Evolutionary conservation across 2,329 filamentous ascomycete genomes (phyloP).

Genomic region (Juglanconis sp.): DNA sequence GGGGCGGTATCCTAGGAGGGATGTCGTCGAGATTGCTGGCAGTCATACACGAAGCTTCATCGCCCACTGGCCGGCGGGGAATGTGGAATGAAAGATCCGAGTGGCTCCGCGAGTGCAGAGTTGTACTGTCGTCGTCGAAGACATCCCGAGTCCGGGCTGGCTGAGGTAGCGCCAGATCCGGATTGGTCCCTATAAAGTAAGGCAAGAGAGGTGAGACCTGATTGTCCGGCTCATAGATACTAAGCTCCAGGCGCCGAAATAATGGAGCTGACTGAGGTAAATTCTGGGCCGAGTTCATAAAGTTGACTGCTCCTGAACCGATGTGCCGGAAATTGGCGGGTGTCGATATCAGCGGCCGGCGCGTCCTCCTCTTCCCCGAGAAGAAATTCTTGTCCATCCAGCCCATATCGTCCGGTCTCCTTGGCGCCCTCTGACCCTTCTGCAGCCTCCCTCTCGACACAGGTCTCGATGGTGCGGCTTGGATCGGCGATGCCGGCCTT

Average conservation of each 20-base stretch:
- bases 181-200: constrained; percentile 41
- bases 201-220: constrained; percentile 55
- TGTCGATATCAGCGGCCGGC: constrained; percentile 54
- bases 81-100: constrained; percentile 56
- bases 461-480: constrained; percentile 24
- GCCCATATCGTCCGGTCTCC: constrained; percentile 5
- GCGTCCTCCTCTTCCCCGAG: constrained; percentile 28
- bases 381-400: constrained; percentile 17
- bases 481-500: constrained; percentile 32
- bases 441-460: constrained; percentile 13
- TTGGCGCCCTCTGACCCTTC: constrained; percentile 16
- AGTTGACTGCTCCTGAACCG: constrained; percentile 43
- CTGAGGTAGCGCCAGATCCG: constrained; percentile 37
- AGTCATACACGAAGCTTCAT: constrained; percentile 27
- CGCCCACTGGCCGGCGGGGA: constrained; percentile 42
- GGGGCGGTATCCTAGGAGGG: constrained; percentile 41
- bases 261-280: constrained; percentile 31
- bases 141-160: constrained; percentile 33
- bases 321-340: constrained; percentile 61
- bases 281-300: constrained; percentile 28
- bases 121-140: constrained; percentile 33
- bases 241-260: constrained; percentile 56
- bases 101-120: constrained; percentile 41
- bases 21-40: constrained; percentile 30
- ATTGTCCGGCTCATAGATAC: constrained; percentile 45